Base-by-base conservation (phyloP, 1,284 basidiomycete genomes). In the Jaminaea rosea region DNA sequence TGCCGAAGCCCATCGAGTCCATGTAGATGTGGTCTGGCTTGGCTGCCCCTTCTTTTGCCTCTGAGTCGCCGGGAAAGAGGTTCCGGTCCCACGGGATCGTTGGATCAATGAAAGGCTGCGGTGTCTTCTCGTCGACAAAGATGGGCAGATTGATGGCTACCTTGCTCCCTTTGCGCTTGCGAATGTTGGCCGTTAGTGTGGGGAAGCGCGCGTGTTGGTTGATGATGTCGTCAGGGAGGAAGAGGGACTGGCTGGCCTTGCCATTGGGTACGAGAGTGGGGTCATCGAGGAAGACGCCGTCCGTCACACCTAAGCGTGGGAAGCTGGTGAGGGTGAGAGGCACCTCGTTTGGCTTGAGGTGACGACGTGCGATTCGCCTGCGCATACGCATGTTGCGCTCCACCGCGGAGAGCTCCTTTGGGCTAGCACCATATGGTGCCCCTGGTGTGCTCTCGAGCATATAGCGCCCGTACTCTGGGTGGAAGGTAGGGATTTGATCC, bases 1-100 rank as follows among this genome's bases (percentile, higher is more conserved):
- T 98, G 41, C 94, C 94, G 75, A 99, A 99, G 23, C 92, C 93
- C 94, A 97, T 97, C 1, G 94, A 92, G 75, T 99, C 94, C 80
- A 98, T 83, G 75, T 98, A 98, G 63, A 99, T 91, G 75, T 97
- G 91, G 74, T 93, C 85, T 11, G 80, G 78, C 46, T 87, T 79
- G 9, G 91, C 92, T 9, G 89, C 88, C 4, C 88, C 90, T 15
- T 83, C 79, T 73, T 84, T 86, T 1, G 91, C 91, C 78, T 93
- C 90, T 84, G 72, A 21, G 41, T 93, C 91, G 69, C 90, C 89
- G 9, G 83, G 77, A 67, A 87, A 93, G 28, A 87, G 74, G 39
- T 80, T 75, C 47, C 91, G 82, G 53, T 90, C 81, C 82, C 84
- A 88, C 28, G 89, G 89, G 58, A 94, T 86, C 23, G 85, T 84